Evolutionary conservation across 371 early-diverging fungal species (phyloP), one percentile per base, ranked within the genome.

Genomic region (Haplosporangium sp.): DNA sequence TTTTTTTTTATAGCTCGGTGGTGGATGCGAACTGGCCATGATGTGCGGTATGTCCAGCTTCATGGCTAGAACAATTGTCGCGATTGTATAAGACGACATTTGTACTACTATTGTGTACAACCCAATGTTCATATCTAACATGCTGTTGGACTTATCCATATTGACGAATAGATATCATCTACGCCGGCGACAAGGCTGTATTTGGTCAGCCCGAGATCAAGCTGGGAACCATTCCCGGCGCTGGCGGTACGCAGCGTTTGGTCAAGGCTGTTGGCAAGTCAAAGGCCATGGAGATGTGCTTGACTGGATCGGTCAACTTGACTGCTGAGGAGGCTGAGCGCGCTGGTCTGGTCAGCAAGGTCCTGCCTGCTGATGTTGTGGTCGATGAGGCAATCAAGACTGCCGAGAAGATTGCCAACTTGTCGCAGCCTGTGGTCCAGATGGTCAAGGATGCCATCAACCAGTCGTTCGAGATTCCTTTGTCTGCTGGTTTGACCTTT

Each of bases 141-240:
- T 29, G 4, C 29, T 45, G 45, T 45, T 16, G 16, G 11, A 5
- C 16, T 45, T 45, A 11, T 45, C 11, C 57, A 45, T 46, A 13
- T 23, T 8, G 50, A 23, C 23, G 5, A 20, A 45, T 58, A 75
- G 75, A 99, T 85, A 95, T 98, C 82, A 98, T 99, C 85, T 98
- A 98, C 80, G 99, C 99, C 55, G 98, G 98, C 75, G 96, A 96
- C 58, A 94, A 91, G 73, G 99, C 99, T 46, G 91, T 92, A 59
- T 99, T 99, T 83, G 98, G 97, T 45, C 99, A 99, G 84, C 99
- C 99, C 41, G 99, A 99, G 80, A 98, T 99, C 85, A 98, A 95
- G 84, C 90, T 99, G 63, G 99, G 98, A 75, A 91, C 93, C 42
- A 96, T 98, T 63, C 98, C 96, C 80, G 89, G 94, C 64, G 95